A percentile compares a stretch with the other conserved stretches of the same genome.
Evolutionary conservation across 139 green algal species (phyloP).

Genomic region (Nannochloris sp.): DNA sequence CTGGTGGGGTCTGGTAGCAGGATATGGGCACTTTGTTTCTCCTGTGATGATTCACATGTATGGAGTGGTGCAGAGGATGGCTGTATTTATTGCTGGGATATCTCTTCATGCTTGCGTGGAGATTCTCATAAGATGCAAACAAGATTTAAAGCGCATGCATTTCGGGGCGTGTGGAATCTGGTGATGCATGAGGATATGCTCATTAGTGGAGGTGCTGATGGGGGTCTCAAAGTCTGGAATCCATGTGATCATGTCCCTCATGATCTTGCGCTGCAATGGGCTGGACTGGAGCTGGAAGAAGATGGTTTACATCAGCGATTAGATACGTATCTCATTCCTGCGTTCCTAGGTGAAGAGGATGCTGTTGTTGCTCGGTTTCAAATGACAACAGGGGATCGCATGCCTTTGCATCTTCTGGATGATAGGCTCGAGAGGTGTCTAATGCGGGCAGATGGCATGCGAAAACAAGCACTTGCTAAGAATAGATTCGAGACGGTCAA

Average conservation of each 20-base stretch:
- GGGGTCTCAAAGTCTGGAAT: slow-evolving; percentile 28
- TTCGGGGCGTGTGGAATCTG: slow-evolving; percentile 26
- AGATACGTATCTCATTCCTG: neutral
- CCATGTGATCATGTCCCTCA: slow-evolving; percentile 17
- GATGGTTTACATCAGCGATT: no score
- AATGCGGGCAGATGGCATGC: neutral
- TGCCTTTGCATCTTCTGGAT: neutral
- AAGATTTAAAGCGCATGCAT: slow-evolving; percentile 23
- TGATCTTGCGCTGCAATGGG: no score
- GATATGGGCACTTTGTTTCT: slow-evolving; percentile 26
- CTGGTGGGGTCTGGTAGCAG: slow-evolving; percentile 27
- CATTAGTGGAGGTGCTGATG: slow-evolving; percentile 31
- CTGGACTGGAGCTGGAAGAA: no score
- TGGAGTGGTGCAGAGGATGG: slow-evolving; percentile 32
- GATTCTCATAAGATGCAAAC: neutral
- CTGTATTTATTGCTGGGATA: slow-evolving; percentile 24
- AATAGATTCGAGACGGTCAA: neutral
- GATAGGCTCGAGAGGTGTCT: neutral
- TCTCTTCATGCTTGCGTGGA: neutral
- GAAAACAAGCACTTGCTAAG: neutral
- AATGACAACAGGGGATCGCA: no score
- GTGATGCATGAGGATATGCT: slow-evolving; percentile 3
- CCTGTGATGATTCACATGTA: slow-evolving; percentile 4
- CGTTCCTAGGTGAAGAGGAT: neutral
- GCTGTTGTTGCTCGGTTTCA: neutral